Evolutionary conservation across 345 rosid genomes (phyloP).

Genomic region (Eucalyptus urophylla): DNA sequence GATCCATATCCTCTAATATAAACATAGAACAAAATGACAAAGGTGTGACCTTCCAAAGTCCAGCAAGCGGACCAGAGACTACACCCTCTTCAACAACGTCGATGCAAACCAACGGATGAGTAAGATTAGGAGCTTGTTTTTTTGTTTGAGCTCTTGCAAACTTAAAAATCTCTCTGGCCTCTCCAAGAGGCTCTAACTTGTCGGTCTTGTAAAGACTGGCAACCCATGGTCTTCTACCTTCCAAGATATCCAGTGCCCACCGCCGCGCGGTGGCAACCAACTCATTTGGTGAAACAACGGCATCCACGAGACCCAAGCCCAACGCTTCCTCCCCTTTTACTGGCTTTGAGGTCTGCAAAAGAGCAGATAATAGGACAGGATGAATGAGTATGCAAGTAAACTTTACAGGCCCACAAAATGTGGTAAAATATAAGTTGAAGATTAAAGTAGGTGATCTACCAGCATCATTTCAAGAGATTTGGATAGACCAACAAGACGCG

Average conservation of each 20-base stretch:
- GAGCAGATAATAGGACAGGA: background rate
- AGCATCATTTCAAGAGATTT: conserved; percentile 97
- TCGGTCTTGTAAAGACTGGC: conserved; percentile 61
- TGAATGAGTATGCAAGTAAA: background rate
- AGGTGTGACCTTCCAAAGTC: conserved; percentile 62
- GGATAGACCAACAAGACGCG: conserved; percentile 90
- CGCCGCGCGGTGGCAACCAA: conserved; percentile 54
- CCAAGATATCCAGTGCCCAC: conserved; percentile 80
- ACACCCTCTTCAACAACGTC: conserved; percentile 78
- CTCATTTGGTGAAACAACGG: conserved; percentile 62
- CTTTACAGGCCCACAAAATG: background rate
- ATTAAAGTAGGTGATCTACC: conserved; percentile 29
- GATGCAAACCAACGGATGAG: conserved; percentile 79
- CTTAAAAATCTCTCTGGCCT: conserved; percentile 88
- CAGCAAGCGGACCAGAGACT: conserved; percentile 78
- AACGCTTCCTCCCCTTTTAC: conserved; percentile 68
- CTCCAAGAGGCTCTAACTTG: conserved; percentile 86
- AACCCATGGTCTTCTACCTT: conserved; percentile 77
- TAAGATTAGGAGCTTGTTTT: conserved; percentile 81
- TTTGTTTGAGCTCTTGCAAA: conserved; percentile 77
- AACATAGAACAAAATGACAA: background rate
- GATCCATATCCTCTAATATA: background rate
- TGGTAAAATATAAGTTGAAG: background rate
- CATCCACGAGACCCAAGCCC: conserved; percentile 74
- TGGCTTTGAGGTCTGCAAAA: conserved; percentile 70